Evolutionary conservation across 2,329 filamentous ascomycete genomes (phyloP), one percentile per base, ranked within the genome.

Genomic region (Chaetothyriales sp.): DNA sequence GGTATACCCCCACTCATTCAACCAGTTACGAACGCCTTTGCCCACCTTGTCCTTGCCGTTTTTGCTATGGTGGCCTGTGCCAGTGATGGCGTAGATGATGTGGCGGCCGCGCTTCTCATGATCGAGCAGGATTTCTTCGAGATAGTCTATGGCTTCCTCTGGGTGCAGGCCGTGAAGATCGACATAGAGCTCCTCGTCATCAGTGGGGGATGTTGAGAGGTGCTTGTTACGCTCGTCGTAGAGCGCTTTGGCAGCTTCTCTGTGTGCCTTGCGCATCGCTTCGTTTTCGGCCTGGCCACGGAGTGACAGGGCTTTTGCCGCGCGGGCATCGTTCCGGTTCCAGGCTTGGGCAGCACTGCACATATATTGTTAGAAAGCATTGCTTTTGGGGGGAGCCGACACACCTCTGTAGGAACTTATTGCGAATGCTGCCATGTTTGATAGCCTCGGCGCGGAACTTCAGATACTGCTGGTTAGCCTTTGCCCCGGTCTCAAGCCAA

Each of bases 41-140:
- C 90, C 90, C 36, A 98, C 86, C 70, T 98, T 98, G 68, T 98
- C 92, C 67, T 96, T 96, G 61, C 92, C 90, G 64, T 95, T 95
- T 73, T 96, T 96, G 66, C 86, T 94, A 69, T 98, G 92, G 63
- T 96, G 89, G 2, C 90, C 92, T 1, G 90, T 96, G 44, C 92
- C 92, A 1, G 89, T 95, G 65, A 98, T 96, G 58, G 89, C 89
- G 65, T 96, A 98, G 43, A 98, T 78, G 2, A 90, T 85, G 19
- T 81, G 77, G 4, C 73, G 68, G 36, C 75, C 76, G 59, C 84
- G 80, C 57, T 79, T 75, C 57, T 75, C 77, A 62, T 95, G 92
- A 62, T 93, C 86, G 55, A 89, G 73, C 19, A 98, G 79, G 42
- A 93, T 84, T 56, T 83, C 83, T 66, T 92, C 87, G 3, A 98